phyloP scores from a whole-genome alignment of 2,329 filamentous ascomycete genomes.

The Microdochium nivale region DNA sequence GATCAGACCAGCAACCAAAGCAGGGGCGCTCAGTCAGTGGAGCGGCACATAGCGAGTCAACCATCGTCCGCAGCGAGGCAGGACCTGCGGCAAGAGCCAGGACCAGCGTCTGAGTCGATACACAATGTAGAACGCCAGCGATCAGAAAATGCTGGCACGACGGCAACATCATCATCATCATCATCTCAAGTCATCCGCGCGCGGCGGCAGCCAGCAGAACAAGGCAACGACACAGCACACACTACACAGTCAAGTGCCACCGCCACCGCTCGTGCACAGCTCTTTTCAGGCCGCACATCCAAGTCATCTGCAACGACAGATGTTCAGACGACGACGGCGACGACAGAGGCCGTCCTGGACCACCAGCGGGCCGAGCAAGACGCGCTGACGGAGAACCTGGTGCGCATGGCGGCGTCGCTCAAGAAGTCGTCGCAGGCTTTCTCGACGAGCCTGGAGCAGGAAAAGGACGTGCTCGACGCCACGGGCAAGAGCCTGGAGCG shows the following conservation, averaged over 20 bases:
- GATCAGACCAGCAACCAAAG: neutral
- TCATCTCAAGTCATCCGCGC: too few species aligned
- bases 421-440: slow-evolving; percentile 70
- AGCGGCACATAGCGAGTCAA: neutral
- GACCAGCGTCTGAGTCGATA: neutral
- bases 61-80: neutral
- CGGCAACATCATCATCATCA: too few species aligned
- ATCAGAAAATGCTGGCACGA: too few species aligned
- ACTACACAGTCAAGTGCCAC: slow-evolving; percentile 15
- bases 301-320: slow-evolving; percentile 21
- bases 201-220: neutral
- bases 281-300: slow-evolving; percentile 30
- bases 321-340: slow-evolving; percentile 33
- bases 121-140: too few species aligned
- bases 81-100: neutral
- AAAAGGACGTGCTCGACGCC: slow-evolving; percentile 62
- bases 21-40: neutral
- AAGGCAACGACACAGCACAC: slow-evolving; percentile 4
- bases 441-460: slow-evolving; percentile 58
- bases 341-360: slow-evolving; percentile 64
- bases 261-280: slow-evolving; percentile 30
- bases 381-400: slow-evolving; percentile 69
- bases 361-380: slow-evolving; percentile 78
- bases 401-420: slow-evolving; percentile 68
- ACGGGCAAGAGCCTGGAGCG: slow-evolving; percentile 70